phyloP scores from a whole-genome alignment of 331 rosid genomes.

The Arachis monticola region DNA sequence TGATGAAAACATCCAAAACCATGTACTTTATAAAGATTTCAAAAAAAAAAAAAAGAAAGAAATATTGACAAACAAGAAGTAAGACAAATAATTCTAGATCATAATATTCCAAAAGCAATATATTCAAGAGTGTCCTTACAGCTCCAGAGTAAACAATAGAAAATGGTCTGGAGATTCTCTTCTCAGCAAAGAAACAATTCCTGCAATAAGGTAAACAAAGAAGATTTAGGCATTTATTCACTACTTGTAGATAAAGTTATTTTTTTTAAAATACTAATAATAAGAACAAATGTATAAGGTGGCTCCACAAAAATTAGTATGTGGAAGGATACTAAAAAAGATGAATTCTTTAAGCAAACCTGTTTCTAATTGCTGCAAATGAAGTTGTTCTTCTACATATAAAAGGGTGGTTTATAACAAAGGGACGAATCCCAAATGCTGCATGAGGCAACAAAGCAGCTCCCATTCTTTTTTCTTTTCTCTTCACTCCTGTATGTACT shows the following conservation, averaged over 20 bases:
- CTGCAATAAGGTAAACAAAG: conserved; percentile 48
- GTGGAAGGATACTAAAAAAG: neutral
- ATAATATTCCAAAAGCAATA: conserved; percentile 16
- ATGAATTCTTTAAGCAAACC: conserved; percentile 27
- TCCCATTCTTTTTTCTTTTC: conserved; percentile 46
- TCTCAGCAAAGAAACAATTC: conserved; percentile 41
- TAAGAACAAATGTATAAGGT: neutral
- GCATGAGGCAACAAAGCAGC: conserved; percentile 49
- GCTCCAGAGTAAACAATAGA: conserved; percentile 48
- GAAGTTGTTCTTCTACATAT: conserved; percentile 38
- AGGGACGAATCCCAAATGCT: conserved; percentile 50
- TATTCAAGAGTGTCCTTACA: conserved; percentile 50
- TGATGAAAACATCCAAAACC: conserved; percentile 29
- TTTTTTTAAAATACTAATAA: neutral
- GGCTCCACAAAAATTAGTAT: neutral
- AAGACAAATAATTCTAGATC: neutral
- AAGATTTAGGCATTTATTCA: conserved; percentile 7
- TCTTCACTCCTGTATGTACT: conserved; percentile 32
- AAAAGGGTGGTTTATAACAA: conserved; percentile 41
- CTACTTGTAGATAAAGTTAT: neutral
- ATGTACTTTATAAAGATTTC: conserved; percentile 13
- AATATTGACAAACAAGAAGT: neutral
- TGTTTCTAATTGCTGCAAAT: conserved; percentile 34
- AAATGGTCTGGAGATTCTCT: conserved; percentile 47
- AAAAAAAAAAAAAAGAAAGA: neutral